These are phyloP conservation scores for Rhizophlyctis rosea DNA, from an alignment of 192 early-diverging fungal species.

Conservation along the genomic window DNA sequence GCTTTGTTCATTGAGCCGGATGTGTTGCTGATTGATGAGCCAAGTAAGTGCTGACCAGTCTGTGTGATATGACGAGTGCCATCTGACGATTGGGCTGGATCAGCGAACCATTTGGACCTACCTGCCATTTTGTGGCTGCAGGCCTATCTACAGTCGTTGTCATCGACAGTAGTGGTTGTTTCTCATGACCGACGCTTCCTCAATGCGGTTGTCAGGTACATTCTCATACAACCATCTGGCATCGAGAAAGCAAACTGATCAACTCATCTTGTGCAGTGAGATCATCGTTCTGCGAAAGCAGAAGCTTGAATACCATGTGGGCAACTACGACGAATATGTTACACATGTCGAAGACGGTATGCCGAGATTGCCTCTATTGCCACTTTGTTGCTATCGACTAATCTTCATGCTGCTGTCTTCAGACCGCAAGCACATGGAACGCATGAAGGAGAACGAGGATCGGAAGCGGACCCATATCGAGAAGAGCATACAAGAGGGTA, in stretches of 20 bases:
- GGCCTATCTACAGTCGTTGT: conserved; percentile 60
- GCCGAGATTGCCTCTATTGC: too few relatives aligned
- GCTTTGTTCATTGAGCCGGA: conserved; percentile 81
- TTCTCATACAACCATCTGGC: conserved; percentile 23
- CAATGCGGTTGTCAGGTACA: conserved; percentile 70
- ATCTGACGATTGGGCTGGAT: conserved; percentile 39
- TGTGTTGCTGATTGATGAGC: conserved; percentile 88
- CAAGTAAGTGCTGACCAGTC: conserved; percentile 37
- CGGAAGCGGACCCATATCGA: conserved; percentile 62
- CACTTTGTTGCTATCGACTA: too few relatives aligned
- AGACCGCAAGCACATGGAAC: too few relatives aligned
- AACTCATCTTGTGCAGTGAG: neutral
- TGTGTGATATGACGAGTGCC: neutral
- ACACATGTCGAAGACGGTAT: conserved; percentile 72
- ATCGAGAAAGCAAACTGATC: neutral
- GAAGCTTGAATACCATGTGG: conserved; percentile 69
- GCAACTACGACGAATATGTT: conserved; percentile 86
- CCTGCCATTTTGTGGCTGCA: conserved; percentile 92
- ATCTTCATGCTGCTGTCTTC: too few relatives aligned
- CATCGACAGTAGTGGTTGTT: conserved; percentile 76
- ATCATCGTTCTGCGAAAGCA: conserved; percentile 73
- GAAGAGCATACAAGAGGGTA: conserved; percentile 75
- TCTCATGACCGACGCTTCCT: conserved; percentile 87
- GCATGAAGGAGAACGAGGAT: too few relatives aligned
- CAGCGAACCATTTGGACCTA: conserved; percentile 86